Evolutionary conservation across 1,284 basidiomycete genomes (phyloP), one percentile per base, ranked within the genome.

Genomic region (Trametes pubescens): DNA sequence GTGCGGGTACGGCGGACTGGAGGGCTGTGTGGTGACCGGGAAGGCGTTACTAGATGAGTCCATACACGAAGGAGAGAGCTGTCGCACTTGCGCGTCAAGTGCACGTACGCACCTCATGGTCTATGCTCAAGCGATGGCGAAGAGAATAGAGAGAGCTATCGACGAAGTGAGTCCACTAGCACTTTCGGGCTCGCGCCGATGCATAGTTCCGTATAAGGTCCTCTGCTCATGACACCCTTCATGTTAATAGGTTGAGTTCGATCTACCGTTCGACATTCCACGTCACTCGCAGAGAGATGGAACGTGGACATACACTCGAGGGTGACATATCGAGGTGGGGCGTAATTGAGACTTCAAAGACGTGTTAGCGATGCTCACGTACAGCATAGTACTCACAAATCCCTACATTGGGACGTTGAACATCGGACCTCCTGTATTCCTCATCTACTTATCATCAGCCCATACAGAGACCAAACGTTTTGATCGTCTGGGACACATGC

Each of bases 41-140:
- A 1, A 24, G 1, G 18, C 7, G 13, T 14, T 58, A 18, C 35
- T 58, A 7, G 6, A 53, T 35, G 21, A 21, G 2, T 34, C 22
- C 14, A 18, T 58, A 4, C 2, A n/a, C 6, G 21, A 43, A 6
- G 44, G 44, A 4, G 44, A 5, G 24, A n/a, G 0, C 14, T 43
- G 40, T 43, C 18, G 16, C 40, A 48, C 40, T 2, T 59, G 62
- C 46, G 14, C 14, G 2, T 35, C 51, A 0, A 16, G 29, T 7
- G 62, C 62, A 7, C 38, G 37, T 10, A 13, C 13, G 14, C 51
- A 63, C 1, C 49, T 59, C 29, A n/a, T 26, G 35, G 29, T n/a
- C 4, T 63, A 55, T 21, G 46, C 51, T n/a, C 51, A 46, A n/a
- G 26, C 40, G 24, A 24, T 63, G 43, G 46, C 47, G 13, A 59